Evolutionary conservation across 306 rosid genomes (phyloP).

Genomic region (Calophaca sinica): DNA sequence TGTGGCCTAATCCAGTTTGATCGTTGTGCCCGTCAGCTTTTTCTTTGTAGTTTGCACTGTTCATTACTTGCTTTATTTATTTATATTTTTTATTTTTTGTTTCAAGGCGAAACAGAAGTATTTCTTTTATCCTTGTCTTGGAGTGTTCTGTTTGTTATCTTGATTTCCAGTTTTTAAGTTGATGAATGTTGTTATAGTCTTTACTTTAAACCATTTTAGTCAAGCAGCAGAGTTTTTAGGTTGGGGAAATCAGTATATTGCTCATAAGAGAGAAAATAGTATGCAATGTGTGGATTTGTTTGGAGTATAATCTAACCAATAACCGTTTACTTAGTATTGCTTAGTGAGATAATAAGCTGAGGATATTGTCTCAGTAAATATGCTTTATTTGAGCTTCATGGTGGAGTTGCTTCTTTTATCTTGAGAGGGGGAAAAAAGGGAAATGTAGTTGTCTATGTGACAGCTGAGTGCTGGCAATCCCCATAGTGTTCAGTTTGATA

Average conservation of each 20-base stretch:
- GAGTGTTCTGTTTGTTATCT: background rate
- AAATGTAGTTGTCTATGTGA: background rate
- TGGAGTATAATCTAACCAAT: background rate
- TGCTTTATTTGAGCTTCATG: slow-evolving; percentile 18
- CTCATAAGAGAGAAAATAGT: no score
- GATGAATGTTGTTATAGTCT: background rate
- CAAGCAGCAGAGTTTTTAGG: background rate
- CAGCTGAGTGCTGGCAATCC: no score
- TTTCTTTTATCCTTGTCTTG: background rate
- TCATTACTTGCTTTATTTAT: background rate
- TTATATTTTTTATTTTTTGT: no score
- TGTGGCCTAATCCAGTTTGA: slow-evolving; percentile 11
- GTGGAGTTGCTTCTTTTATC: slow-evolving; percentile 19
- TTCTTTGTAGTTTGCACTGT: background rate
- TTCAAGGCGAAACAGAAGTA: background rate
- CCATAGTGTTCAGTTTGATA: no score
- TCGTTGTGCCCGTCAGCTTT: slow-evolving; percentile 11
- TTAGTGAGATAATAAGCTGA: slow-evolving; percentile 5
- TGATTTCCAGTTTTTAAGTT: background rate
- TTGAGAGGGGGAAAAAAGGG: background rate
- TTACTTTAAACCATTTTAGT: slow-evolving; percentile 12
- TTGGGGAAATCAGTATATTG: background rate
- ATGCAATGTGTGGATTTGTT: no score
- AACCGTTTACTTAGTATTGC: background rate
- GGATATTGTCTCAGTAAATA: background rate